These are phyloP conservation scores for Aspergillus saccharolyticus DNA, from an alignment of 495 filamentous ascomycete species.

Conservation along the genomic window DNA sequence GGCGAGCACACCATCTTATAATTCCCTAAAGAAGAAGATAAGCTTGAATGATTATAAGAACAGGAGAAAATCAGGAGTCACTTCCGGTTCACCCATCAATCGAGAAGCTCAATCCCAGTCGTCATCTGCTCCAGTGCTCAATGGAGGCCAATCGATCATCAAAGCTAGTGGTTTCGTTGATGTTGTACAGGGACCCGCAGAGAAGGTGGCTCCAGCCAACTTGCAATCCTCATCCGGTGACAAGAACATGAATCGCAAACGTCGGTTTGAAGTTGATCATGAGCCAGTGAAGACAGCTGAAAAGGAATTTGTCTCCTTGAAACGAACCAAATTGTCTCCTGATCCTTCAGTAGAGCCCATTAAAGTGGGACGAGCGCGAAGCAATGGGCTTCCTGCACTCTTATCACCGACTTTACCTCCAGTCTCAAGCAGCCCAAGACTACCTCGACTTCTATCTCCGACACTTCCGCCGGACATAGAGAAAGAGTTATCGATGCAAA, in stretches of 20 bases:
- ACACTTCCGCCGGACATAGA: constrained; percentile 48
- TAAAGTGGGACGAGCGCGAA: constrained; percentile 18
- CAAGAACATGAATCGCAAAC: constrained; percentile 29
- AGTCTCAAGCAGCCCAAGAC: constrained; percentile 25
- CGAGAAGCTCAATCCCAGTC: constrained; percentile 20
- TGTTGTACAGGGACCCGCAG: constrained; percentile 12
- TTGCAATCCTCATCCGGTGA: constrained; percentile 14
- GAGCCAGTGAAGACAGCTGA: constrained; percentile 16
- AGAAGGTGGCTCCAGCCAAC: constrained; percentile 12
- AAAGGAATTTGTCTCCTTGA: constrained; percentile 24
- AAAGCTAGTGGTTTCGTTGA: constrained; percentile 20
- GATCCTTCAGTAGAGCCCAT: constrained; percentile 21
- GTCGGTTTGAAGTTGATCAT: constrained; percentile 23
- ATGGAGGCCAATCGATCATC: constrained; percentile 17
- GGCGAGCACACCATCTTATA: constrained; percentile 27
- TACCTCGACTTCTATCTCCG: constrained; percentile 40
- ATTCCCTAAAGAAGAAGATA: constrained; percentile 45
- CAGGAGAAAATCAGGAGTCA: constrained; percentile 31
- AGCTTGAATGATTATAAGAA: constrained; percentile 47
- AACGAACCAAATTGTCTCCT: constrained; percentile 30
- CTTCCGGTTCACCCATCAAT: constrained; percentile 16
- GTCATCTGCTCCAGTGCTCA: constrained; percentile 13
- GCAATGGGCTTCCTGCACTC: constrained; percentile 32
- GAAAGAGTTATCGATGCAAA: constrained; percentile 38
- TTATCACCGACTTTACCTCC: constrained; percentile 42